Base-by-base conservation (phyloP, 257 asterid species). In the Penstemon davidsonii region DNA sequence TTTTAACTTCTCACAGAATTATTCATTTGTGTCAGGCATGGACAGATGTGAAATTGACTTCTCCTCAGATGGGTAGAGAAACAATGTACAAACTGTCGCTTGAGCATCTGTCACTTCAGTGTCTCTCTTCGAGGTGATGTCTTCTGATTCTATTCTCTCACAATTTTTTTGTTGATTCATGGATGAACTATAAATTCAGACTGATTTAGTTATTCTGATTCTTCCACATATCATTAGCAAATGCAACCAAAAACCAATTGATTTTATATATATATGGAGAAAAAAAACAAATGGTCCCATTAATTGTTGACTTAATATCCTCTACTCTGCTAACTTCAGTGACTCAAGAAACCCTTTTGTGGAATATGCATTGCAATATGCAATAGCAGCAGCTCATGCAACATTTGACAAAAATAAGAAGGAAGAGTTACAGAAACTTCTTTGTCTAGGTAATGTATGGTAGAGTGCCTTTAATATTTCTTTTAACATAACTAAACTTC, bases 41-140 rank as follows among this genome's bases (percentile, higher is more conserved):
- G 96, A 60, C 90, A 51, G 96, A 92, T 72, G 92, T 92, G 79
- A 89, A 92, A 74, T 78, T 92, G 82, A 89, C 95, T 68, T 92
- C 98, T 73, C 98, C 96, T 62, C 98, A 92, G 80, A 92, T 92
- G 98, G 84, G 78, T 56, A 89, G 96, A 83, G 98, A 87, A 85
- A 87, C 88, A 49, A 63, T 73, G 83, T 92, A 83, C 80, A 92
- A 92, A 81, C 39, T 92, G 80, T 86, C 98, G 2, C 85, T 89
- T 43, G 83, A 82, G 77, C 63, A 80, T 72, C 87, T 86, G 41
- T 73, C 73, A 72, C 85, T 89, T 72, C 89, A 87, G 66, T 50
- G 79, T 67, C 85, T 75, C 56, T 86, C 89, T 76, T 74, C 89
- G 13, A 85, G 96, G 98, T 79, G 69, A 76, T 47, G 44, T 25